Conservation (phyloP, 192 early-diverging fungal genomes). For the Podila minutissima region DNA sequence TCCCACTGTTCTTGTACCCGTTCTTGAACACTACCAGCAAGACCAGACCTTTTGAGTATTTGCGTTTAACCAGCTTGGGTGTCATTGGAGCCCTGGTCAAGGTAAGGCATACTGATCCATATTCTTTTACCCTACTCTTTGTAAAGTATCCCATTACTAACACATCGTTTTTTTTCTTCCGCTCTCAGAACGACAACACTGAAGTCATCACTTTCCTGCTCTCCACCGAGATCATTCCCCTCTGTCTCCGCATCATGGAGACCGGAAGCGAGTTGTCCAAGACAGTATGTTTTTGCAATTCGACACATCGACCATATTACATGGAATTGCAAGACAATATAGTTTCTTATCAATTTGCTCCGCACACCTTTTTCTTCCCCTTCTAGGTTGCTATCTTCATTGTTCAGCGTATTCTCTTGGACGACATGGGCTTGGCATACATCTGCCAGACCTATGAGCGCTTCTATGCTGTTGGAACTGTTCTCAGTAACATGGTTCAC, state of each 20-base stretch:
- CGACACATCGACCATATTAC: background rate
- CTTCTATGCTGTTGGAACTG: slow-evolving; percentile 95
- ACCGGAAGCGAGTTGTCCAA: slow-evolving; percentile 96
- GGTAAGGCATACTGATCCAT: slow-evolving; percentile 45
- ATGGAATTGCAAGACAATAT: background rate
- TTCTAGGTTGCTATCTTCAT: slow-evolving; percentile 91
- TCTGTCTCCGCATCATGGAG: slow-evolving; percentile 98
- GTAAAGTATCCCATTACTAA: background rate
- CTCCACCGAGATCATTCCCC: slow-evolving; percentile 96
- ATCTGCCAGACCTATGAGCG: slow-evolving; percentile 94
- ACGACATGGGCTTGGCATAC: slow-evolving; percentile 91
- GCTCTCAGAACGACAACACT: slow-evolving; percentile 85
- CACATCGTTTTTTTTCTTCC: slow-evolving; percentile 17
- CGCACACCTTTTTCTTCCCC: background rate
- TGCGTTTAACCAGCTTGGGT: slow-evolving; percentile 92
- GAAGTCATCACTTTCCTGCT: slow-evolving; percentile 96
- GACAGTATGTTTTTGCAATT: slow-evolving; percentile 61
- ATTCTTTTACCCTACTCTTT: background rate
- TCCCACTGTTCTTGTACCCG: slow-evolving; percentile 97
- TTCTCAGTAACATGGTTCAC: slow-evolving; percentile 92
- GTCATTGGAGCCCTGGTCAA: slow-evolving; percentile 98
- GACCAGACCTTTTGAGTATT: slow-evolving; percentile 95
- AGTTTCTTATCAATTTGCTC: background rate
- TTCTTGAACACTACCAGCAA: slow-evolving; percentile 97
- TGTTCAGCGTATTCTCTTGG: slow-evolving; percentile 95